A percentile compares a stretch with the other conserved stretches of the same genome.
phyloP scores from a whole-genome alignment of 2,329 filamentous ascomycete species.

The Trichoderma hamatum region DNA sequence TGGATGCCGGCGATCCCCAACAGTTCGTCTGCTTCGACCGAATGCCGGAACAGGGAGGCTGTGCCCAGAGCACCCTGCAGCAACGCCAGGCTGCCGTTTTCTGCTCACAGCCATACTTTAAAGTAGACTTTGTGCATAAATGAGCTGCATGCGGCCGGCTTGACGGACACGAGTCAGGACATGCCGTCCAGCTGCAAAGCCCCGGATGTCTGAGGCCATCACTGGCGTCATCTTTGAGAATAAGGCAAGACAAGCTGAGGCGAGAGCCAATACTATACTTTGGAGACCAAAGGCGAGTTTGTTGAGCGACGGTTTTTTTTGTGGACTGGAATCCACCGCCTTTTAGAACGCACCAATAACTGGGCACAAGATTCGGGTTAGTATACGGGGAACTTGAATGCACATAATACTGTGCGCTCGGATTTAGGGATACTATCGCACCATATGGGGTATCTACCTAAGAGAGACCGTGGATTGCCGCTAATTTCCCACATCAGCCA shows the following conservation, averaged over 20 bases:
- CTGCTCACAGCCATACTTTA: not conserved
- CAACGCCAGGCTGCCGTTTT: not conserved
- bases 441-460: not conserved
- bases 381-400: not conserved
- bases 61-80: not conserved
- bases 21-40: not conserved
- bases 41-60: conserved; percentile 1
- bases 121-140: not conserved
- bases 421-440: not conserved
- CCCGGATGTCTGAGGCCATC: not conserved
- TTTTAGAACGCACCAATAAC: not conserved
- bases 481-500: not conserved
- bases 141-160: conserved; percentile 9
- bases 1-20: not conserved
- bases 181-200: not conserved
- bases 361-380: not conserved
- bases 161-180: conserved; percentile 3
- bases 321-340: not conserved
- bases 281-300: not conserved
- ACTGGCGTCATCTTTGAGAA: conserved; percentile 9
- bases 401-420: not conserved
- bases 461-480: not conserved
- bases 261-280: not conserved
- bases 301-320: not conserved
- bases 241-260: not conserved